Percentiles rank a stretch among this genome's conserved stretches.
Evolutionary conservation across 495 filamentous ascomycete genomes (phyloP).

Genomic region (Aspergillus nidulans): DNA sequence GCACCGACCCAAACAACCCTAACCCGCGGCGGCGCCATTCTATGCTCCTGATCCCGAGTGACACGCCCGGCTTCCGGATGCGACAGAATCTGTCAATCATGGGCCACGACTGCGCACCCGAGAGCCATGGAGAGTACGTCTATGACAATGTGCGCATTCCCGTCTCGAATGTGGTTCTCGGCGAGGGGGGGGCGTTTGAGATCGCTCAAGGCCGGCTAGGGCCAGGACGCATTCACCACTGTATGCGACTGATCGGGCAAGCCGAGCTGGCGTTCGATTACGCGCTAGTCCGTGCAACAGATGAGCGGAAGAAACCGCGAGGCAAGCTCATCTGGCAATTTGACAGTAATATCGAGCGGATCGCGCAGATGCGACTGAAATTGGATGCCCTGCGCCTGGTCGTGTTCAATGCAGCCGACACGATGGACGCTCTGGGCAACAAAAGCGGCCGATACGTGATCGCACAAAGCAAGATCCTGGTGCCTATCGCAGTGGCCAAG

Average conservation of each 20-base stretch:
- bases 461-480: constrained; percentile 11
- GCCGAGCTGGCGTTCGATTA: constrained; percentile 8
- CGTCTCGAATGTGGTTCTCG: constrained; percentile 6
- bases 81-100: constrained; percentile 7
- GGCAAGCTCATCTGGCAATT: neutral
- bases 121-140: constrained; percentile 7
- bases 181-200: constrained; percentile 7
- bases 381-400: constrained; percentile 6
- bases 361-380: constrained; percentile 9
- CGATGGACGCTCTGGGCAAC: constrained; percentile 1
- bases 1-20: neutral
- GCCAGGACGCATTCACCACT: constrained; percentile 15
- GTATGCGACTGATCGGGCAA: constrained; percentile 10
- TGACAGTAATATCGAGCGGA: constrained; percentile 8
- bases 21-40: constrained; percentile 4
- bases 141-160: constrained; percentile 9
- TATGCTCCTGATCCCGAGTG: constrained; percentile 1
- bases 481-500: neutral
- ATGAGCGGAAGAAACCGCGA: constrained; percentile 6
- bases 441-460: constrained; percentile 4
- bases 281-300: constrained; percentile 1
- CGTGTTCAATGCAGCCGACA: constrained; percentile 9
- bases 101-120: constrained; percentile 12
- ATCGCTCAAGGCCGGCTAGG: constrained; percentile 12
- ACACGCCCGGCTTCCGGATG: constrained; percentile 12